A percentile compares a stretch with the other conserved stretches of the same genome.
phyloP scores from a whole-genome alignment of 495 filamentous ascomycete species.

The Aspergillus leporis region DNA sequence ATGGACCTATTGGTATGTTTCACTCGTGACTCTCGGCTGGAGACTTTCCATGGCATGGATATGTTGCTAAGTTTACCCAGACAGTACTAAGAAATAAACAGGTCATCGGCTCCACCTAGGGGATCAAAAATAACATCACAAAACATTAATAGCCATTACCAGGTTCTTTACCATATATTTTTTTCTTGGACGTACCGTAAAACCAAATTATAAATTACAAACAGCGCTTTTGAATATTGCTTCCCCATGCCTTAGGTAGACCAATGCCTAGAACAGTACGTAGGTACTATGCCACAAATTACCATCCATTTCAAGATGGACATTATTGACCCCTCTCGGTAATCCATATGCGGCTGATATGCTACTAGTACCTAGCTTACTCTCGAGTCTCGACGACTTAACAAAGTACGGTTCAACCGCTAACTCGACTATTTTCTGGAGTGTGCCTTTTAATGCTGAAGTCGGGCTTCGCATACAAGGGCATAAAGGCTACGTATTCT shows the following conservation, averaged over 20 bases:
- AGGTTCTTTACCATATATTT: neutral
- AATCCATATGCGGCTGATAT: neutral
- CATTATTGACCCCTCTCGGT: neutral
- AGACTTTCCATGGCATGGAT: slow-evolving; percentile 5
- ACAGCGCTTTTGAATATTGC: no score
- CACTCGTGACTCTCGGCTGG: slow-evolving; percentile 18
- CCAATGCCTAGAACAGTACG: no score
- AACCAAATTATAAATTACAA: neutral
- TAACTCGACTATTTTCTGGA: no score
- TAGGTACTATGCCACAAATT: neutral
- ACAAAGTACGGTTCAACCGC: no score
- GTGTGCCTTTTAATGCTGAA: no score
- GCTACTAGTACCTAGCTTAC: neutral
- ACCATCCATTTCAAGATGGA: neutral
- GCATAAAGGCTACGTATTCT: no score
- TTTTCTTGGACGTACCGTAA: neutral
- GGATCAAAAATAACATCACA: slow-evolving; percentile 13
- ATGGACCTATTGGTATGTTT: slow-evolving; percentile 21
- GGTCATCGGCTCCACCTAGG: slow-evolving; percentile 13
- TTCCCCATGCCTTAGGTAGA: no score
- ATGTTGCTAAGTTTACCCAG: neutral
- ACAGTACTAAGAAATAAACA: slow-evolving; percentile 2
- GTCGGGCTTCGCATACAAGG: no score
- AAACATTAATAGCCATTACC: neutral
- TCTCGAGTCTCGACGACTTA: no score